These are phyloP conservation scores for Sphaerostilbella broomeana DNA, from an alignment of 2,329 filamentous ascomycete genomes.

Conservation along the genomic window DNA sequence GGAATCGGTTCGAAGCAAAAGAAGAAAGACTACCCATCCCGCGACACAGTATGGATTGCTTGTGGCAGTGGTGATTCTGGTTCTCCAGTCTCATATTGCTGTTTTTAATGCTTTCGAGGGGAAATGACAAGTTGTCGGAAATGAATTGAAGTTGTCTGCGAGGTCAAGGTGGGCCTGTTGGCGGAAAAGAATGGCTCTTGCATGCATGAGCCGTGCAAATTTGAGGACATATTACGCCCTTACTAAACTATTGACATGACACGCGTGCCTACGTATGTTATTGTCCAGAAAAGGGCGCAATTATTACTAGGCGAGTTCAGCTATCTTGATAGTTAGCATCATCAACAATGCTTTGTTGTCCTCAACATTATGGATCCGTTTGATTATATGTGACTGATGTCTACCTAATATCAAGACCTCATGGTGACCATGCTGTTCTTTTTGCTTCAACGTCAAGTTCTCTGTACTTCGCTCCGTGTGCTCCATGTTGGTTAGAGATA, in stretches of 20 bases:
- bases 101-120: conserved; percentile 27
- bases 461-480: too few species aligned
- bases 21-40: conserved; percentile 31
- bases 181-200: conserved; percentile 2
- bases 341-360: conserved; percentile 13
- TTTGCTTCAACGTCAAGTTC: too few species aligned
- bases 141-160: conserved; percentile 7
- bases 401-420: too few species aligned
- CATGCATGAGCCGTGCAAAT: conserved; percentile 2
- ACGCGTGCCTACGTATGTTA: conserved; percentile 3
- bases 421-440: too few species aligned
- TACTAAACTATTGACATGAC: conserved; percentile 4
- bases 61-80: conserved; percentile 19
- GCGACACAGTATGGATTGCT: conserved; percentile 36
- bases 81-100: conserved; percentile 11
- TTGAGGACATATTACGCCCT: conserved; percentile 13
- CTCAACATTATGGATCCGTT: conserved; percentile 9
- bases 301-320: conserved; percentile 6
- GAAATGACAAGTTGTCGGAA: conserved; percentile 19
- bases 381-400: too few species aligned
- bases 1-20: conserved; percentile 27
- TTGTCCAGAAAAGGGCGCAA: conserved; percentile 1
- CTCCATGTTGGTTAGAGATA: too few species aligned
- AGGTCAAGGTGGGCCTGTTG: conserved; percentile 5
- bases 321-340: conserved; percentile 13